phyloP scores from a whole-genome alignment of 2,329 filamentous ascomycete genomes.

The Diaporthe sp. region DNA sequence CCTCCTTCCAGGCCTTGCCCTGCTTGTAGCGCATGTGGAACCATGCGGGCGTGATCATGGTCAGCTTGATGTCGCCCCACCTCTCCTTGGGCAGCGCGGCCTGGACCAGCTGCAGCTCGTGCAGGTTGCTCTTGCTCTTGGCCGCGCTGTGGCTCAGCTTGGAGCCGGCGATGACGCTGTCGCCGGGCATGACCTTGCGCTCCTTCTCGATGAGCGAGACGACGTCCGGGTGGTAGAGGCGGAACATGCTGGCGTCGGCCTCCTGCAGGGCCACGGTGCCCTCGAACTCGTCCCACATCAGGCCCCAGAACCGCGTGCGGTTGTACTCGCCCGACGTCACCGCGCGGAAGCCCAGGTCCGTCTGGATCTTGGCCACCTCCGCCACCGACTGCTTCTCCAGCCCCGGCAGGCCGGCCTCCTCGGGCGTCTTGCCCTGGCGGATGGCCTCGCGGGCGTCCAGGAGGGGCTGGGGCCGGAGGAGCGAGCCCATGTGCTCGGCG shows the following conservation, averaged over 20 bases:
- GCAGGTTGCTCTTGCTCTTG: conserved; percentile 62
- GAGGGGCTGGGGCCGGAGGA: conserved; percentile 52
- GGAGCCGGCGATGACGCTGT: conserved; percentile 65
- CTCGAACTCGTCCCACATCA: conserved; percentile 68
- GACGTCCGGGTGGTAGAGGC: conserved; percentile 68
- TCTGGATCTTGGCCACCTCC: conserved; percentile 78
- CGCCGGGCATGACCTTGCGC: conserved; percentile 68
- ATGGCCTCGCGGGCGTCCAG: conserved; percentile 67
- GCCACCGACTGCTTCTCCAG: conserved; percentile 77
- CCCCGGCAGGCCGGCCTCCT: conserved; percentile 68
- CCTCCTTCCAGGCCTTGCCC: conserved; percentile 67
- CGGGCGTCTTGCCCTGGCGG: conserved; percentile 66
- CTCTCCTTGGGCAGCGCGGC: conserved; percentile 60
- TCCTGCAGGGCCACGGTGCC: conserved; percentile 64
- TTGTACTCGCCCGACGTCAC: conserved; percentile 81
- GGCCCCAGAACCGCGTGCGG: conserved; percentile 66
- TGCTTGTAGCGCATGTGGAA: conserved; percentile 70
- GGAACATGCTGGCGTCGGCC: conserved; percentile 65
- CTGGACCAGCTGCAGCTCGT: conserved; percentile 65
- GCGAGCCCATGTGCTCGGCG: conserved; percentile 54
- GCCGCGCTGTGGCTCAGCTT: conserved; percentile 61
- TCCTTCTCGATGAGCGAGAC: conserved; percentile 67
- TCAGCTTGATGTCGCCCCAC: conserved; percentile 67
- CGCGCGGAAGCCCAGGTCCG: conserved; percentile 74
- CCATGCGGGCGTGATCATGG: conserved; percentile 68